These are phyloP conservation scores for Globisporangium sylvaticum DNA, from an alignment of 352 stramenopile species.

Conservation along the genomic window DNA sequence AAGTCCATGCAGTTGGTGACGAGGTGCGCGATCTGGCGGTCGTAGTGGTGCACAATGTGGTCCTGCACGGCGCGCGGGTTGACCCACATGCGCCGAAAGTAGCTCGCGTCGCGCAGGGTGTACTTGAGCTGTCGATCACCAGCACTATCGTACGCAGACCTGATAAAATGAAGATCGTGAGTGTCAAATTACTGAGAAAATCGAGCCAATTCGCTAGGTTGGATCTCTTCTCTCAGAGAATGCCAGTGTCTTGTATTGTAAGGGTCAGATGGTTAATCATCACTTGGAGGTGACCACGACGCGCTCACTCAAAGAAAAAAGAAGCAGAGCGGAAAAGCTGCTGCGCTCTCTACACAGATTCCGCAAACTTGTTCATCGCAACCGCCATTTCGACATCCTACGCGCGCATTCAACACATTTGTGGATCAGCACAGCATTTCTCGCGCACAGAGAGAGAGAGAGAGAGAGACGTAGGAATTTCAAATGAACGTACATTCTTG, in stretches of 20 bases:
- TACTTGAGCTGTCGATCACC: conserved; percentile 73
- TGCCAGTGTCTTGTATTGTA: background rate
- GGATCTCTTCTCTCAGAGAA: background rate
- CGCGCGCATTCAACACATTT: background rate
- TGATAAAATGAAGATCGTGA: background rate
- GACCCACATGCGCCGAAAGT: conserved; percentile 69
- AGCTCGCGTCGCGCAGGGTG: conserved; percentile 54
- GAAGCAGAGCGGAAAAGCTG: background rate
- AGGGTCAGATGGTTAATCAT: background rate
- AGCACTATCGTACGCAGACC: background rate
- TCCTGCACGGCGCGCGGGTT: conserved; percentile 57
- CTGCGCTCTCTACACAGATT: conserved; percentile 6
- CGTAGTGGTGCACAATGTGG: conserved; percentile 84
- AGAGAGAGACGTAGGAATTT: background rate
- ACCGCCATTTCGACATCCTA: conserved; percentile 65
- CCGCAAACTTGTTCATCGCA: conserved; percentile 71
- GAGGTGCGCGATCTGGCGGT: conserved; percentile 61
- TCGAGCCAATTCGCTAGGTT: background rate
- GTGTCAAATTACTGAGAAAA: background rate
- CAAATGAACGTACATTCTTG: conserved; percentile 60
- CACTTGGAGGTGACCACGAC: background rate
- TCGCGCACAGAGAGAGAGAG: background rate
- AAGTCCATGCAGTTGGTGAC: conserved; percentile 13
- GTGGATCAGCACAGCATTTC: background rate
- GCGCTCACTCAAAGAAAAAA: conserved; percentile 1